Evolutionary conservation across 768 basidiomycete genomes (phyloP), one percentile per base, ranked within the genome.

Genomic region (Boletus patriciae): DNA sequence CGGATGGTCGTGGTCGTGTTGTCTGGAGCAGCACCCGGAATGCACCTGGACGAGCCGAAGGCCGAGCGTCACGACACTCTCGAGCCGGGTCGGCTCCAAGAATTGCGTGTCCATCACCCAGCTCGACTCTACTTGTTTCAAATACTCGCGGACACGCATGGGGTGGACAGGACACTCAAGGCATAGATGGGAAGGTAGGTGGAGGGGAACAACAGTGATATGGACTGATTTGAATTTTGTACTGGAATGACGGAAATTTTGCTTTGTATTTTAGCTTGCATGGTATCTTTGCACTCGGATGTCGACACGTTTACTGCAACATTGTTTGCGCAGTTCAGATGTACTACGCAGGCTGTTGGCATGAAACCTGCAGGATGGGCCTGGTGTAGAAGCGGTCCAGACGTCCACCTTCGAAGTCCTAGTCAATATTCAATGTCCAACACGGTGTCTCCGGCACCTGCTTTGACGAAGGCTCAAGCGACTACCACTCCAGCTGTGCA

Each of bases 1-100:
- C 85, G 15, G 85, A 87, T 66, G 85, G 85, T 27, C 76, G 85
- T 45, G 85, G 85, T 10, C 74, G 84, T 53, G 84, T 85, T 21
- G 80, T 86, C 46, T 75, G 74, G 73, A 73, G 71, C 49, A 74
- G 71, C 40, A 61, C 71, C 23, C 66, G 64, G 21, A 65, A 53
- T 42, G 49, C 46, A 50, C 40, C 68, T 44, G 63, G 57, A 19
- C 53, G 70, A 46, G 55, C 36, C 4, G 72, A 73, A 18, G 62
- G 56, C 4, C 67, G 71, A 37, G 53, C 41, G 4, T 54, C 56
- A 41, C 68, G 65, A 44, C 62, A 63, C 46, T 52, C 62, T 19
- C 63, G 68, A 51, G 42, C 68, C 0, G 56, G 61, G 27, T 64
- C 72, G 21, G 41, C 58, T 31, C 49, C 63, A 11, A 64, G 66